These are phyloP conservation scores for Hypoxylon sp. DNA, from an alignment of 2,329 filamentous ascomycete species.

Conservation along the genomic window DNA sequence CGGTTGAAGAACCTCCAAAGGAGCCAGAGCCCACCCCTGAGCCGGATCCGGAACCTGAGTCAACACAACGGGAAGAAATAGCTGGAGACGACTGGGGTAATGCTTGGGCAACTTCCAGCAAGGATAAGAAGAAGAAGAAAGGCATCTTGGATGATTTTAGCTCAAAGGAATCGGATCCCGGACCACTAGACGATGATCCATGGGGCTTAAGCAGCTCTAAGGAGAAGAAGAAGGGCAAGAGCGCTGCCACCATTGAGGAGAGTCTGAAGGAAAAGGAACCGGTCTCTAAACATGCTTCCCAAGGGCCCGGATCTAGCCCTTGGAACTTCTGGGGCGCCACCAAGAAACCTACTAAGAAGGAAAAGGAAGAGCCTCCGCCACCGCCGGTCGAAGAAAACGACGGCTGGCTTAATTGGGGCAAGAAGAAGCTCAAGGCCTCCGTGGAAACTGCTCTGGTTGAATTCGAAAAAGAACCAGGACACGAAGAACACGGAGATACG, in stretches of 20 bases:
- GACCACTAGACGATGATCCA: constrained; percentile 40
- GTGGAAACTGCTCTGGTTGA: constrained; percentile 40
- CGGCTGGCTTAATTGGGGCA: constrained; percentile 48
- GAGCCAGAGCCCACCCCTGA: constrained; percentile 49
- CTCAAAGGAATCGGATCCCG: constrained; percentile 30
- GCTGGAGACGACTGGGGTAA: constrained; percentile 52
- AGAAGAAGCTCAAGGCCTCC: constrained; percentile 52
- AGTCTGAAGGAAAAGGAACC: constrained; percentile 50
- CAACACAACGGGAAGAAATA: constrained; percentile 22
- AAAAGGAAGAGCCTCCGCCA: constrained; percentile 31
- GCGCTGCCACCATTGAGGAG: constrained; percentile 42
- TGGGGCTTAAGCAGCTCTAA: constrained; percentile 47
- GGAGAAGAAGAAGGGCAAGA: constrained; percentile 63
- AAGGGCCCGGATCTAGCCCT: constrained; percentile 60
- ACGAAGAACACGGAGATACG: constrained; percentile 31
- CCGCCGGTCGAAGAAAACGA: constrained; percentile 30
- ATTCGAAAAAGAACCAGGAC: constrained; percentile 42
- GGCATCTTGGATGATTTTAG: constrained; percentile 42
- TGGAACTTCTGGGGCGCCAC: constrained; percentile 69
- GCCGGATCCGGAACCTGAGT: constrained; percentile 51
- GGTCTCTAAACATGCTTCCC: constrained; percentile 47
- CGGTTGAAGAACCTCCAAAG: constrained; percentile 37
- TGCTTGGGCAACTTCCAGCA: constrained; percentile 50
- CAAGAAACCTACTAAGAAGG: constrained; percentile 61
- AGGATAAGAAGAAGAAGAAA: constrained; percentile 56